These are phyloP conservation scores for Chrysanthemum makinoi DNA, from an alignment of 129 eudicot genomes.

Conservation along the genomic window DNA sequence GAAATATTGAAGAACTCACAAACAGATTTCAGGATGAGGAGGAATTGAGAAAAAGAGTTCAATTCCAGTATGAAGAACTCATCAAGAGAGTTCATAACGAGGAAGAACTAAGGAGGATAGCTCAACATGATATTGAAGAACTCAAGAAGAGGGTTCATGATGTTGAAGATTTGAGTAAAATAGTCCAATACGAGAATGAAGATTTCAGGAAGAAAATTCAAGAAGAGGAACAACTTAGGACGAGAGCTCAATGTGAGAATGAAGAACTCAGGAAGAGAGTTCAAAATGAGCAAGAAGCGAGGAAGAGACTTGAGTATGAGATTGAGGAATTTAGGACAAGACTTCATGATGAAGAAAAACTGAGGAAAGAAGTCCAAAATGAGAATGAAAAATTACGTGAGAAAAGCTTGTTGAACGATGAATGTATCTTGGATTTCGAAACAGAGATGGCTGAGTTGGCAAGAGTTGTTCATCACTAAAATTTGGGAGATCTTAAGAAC, in stretches of 20 bases:
- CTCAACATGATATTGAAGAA: conserved; percentile 17
- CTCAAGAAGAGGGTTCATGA: not conserved
- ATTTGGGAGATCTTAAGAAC: no score
- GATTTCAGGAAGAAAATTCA: not conserved
- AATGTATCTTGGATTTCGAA: no score
- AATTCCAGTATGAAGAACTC: not conserved
- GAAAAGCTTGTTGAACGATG: no score
- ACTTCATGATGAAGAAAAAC: conserved; percentile 12
- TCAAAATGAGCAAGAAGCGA: not conserved
- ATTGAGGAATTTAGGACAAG: conserved; percentile 18
- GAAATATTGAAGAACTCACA: conserved; percentile 20
- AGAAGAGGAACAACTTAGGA: conserved; percentile 1
- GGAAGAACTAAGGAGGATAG: not conserved
- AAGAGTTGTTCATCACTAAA: no score
- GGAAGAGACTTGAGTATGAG: conserved; percentile 19
- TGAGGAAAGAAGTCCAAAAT: conserved; percentile 8
- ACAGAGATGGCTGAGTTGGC: no score
- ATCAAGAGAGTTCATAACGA: conserved; percentile 1
- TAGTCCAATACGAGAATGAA: conserved; percentile 12
- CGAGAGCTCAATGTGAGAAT: conserved; percentile 14
- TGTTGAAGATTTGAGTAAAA: not conserved
- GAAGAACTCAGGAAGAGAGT: conserved; percentile 16
- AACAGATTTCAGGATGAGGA: conserved; percentile 19
- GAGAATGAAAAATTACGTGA: not conserved
- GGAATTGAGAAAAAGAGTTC: conserved; percentile 12